Conservation (phyloP, 208 protist species). For the Leishmania aethiopica region DNA sequence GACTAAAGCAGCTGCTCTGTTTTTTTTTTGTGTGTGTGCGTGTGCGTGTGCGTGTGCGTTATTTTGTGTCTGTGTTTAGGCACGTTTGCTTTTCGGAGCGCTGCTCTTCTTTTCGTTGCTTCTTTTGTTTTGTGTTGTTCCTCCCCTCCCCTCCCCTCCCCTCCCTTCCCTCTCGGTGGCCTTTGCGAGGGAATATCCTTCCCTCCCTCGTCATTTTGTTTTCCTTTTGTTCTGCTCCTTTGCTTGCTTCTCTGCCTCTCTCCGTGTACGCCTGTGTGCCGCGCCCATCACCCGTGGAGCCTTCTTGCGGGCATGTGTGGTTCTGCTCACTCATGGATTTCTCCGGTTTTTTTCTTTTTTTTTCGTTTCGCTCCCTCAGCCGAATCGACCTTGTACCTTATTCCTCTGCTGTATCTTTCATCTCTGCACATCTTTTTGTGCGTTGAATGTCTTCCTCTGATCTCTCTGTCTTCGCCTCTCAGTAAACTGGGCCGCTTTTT, state of each 20-base stretch:
- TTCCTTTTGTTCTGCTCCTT: neutral
- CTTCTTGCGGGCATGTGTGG: neutral
- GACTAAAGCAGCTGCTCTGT: neutral
- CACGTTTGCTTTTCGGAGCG: neutral
- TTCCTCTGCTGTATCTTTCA: neutral
- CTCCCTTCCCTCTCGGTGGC: neutral
- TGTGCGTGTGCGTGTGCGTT: neutral
- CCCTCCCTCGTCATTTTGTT: neutral
- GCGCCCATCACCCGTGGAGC: neutral
- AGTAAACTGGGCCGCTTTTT: neutral
- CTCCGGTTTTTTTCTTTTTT: neutral
- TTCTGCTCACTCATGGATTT: neutral
- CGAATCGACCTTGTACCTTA: neutral
- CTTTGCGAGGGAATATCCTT: neutral
- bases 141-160: neutral
- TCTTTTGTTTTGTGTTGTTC: neutral
- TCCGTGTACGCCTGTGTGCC: neutral
- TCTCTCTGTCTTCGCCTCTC: neutral
- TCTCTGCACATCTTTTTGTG: neutral
- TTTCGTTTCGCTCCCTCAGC: constrained; percentile 9
- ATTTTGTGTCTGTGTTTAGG: neutral
- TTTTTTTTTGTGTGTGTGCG: neutral
- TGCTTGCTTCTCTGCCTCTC: neutral
- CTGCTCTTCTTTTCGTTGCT: neutral
- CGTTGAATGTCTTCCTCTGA: neutral